Base-by-base conservation (phyloP, 169 alveolate genomes). In the Miamiensis avidus region DNA sequence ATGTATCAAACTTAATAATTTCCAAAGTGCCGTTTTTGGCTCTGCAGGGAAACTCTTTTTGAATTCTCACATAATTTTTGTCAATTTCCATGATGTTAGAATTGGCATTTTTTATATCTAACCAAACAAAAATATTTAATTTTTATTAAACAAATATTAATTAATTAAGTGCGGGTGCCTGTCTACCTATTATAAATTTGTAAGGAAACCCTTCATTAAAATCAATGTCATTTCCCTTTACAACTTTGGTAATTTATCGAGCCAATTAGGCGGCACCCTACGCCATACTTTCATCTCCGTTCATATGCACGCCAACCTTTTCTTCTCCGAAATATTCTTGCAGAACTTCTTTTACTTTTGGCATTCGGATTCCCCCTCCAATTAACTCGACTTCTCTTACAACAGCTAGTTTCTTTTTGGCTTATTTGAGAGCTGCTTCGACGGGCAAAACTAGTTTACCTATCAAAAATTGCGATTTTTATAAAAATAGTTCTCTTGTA, bases 341-440 rank as follows among this genome's bases (percentile, higher is more conserved):
- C 29, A 94, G 75, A n/a, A 75, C 76, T 76, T 92, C 93, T 81
- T 94, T 86, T 31, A 94, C 86, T 75, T 84, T 92, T 0, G 97
- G 97, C 25, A 94, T 91, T 83, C 97, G 85, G n/a, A 94, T 91
- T n/a, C 95, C 94, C 31, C 97, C 97, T 75, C 97, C 97, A 65
- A 94, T 81, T 31, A 94, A 79, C 83, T 94, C 97, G 16, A 94
- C 85, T 78, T 88, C 87, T 74, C 81, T 84, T 0, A 94, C 82
- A 30, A 89, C 87, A 0, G 91, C 90, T 4, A 89, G 76, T 25
- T 91, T 83, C 32, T 90, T 74, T n/a, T 91, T 87, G 15, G 91
- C 83, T 33, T 91, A 89, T 75, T 89, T 86, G n/a, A 94, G 81
- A 26, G 88, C 93, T 31, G 82, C 81, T 65, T 91, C 91, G 20